A percentile compares a stretch with the other conserved stretches of the same genome.
These are phyloP conservation scores for Nemania serpens DNA, from an alignment of 2,329 filamentous ascomycete genomes.

Conservation along the genomic window DNA sequence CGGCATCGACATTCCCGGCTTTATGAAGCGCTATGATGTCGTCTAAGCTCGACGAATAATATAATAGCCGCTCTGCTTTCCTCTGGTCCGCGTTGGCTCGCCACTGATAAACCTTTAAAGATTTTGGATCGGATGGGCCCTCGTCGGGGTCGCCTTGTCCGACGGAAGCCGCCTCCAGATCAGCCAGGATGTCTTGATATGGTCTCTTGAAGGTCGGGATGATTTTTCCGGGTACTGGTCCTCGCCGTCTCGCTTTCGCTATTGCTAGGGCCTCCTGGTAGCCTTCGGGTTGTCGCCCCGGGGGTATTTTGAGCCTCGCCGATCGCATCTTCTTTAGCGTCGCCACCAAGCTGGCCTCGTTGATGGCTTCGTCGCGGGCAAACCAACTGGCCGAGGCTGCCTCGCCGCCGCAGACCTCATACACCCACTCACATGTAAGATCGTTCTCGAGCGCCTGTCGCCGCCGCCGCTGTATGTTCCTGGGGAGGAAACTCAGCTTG, in stretches of 20 bases:
- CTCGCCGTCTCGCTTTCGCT: neutral
- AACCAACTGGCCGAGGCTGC: slow-evolving; percentile 34
- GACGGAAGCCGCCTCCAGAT: slow-evolving; percentile 38
- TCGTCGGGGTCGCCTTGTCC: slow-evolving; percentile 31
- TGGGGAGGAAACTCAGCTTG: slow-evolving; percentile 63
- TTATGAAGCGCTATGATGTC: slow-evolving; percentile 23
- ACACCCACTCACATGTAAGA: slow-evolving; percentile 61
- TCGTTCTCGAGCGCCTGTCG: slow-evolving; percentile 65
- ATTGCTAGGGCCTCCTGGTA: slow-evolving; percentile 36
- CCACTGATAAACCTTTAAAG: slow-evolving; percentile 28
- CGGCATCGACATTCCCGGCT: slow-evolving; percentile 18
- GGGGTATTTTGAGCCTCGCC: slow-evolving; percentile 49
- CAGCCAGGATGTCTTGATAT: slow-evolving; percentile 46
- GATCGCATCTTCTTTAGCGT: slow-evolving; percentile 54
- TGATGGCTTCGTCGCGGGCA: slow-evolving; percentile 53
- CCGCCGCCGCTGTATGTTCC: slow-evolving; percentile 57
- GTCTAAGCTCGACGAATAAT: too few relatives aligned
- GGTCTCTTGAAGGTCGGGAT: slow-evolving; percentile 44
- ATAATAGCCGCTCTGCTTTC: neutral
- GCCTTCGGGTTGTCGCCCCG: slow-evolving; percentile 47
- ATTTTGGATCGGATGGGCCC: slow-evolving; percentile 28
- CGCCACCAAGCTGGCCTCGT: slow-evolving; percentile 49
- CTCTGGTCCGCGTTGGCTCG: slow-evolving; percentile 28
- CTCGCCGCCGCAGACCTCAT: slow-evolving; percentile 59
- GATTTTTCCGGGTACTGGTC: slow-evolving; percentile 26